Percentiles rank a stretch among this genome's conserved stretches.
phyloP scores from a whole-genome alignment of 495 filamentous ascomycete genomes.

The Penicillium salamii region DNA sequence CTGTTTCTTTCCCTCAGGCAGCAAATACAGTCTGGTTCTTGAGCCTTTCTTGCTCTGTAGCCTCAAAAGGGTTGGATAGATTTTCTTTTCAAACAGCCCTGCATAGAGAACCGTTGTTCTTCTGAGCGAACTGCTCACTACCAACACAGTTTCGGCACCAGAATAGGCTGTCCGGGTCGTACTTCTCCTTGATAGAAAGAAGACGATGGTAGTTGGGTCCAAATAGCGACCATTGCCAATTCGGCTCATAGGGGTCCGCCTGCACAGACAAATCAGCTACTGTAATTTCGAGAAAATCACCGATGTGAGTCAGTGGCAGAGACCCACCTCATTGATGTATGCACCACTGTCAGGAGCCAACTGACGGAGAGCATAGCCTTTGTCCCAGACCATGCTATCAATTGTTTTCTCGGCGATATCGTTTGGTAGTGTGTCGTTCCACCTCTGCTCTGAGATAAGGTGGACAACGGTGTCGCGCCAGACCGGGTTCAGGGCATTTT shows the following conservation, averaged over 20 bases:
- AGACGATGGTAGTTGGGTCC: slow-evolving; percentile 48
- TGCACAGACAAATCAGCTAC: too few species aligned
- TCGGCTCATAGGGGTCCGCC: slow-evolving; percentile 46
- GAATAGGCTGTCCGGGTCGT: slow-evolving; percentile 13
- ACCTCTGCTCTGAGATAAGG: slow-evolving; percentile 1
- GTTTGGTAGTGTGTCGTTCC: slow-evolving; percentile 1
- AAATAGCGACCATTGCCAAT: slow-evolving; percentile 50
- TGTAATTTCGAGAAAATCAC: background rate
- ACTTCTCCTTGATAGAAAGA: slow-evolving; percentile 41
- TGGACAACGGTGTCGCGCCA: slow-evolving; percentile 12
- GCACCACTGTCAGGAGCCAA: slow-evolving; percentile 35
- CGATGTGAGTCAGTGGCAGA: background rate
- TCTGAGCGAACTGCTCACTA: slow-evolving; percentile 9
- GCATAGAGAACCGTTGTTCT: slow-evolving; percentile 10
- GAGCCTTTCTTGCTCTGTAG: too few species aligned
- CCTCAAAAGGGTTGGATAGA: too few species aligned
- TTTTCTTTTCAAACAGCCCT: too few species aligned
- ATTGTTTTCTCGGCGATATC: background rate
- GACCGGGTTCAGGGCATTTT: slow-evolving; percentile 12
- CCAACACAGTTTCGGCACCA: slow-evolving; percentile 18
- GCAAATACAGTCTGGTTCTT: too few species aligned
- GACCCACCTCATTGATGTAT: slow-evolving; percentile 34
- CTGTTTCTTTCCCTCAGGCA: too few species aligned
- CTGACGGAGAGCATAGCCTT: slow-evolving; percentile 15
- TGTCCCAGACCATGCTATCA: background rate